phyloP scores from a whole-genome alignment of 2,329 filamentous ascomycete species.

The Ophiostoma angusticollis region DNA sequence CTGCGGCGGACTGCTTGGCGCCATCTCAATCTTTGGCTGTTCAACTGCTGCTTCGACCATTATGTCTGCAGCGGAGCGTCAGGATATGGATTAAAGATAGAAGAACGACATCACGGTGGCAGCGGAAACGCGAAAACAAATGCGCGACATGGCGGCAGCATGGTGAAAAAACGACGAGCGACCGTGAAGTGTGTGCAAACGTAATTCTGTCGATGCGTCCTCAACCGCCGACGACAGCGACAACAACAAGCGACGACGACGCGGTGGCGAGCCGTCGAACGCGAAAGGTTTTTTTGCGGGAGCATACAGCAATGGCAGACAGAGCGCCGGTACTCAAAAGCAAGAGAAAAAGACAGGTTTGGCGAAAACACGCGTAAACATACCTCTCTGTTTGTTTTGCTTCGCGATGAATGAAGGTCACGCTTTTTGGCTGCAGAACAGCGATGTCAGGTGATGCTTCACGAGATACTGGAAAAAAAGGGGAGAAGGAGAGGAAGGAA shows the following conservation, averaged over 20 bases:
- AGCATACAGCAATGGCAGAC: neutral
- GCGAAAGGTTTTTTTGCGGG: no score
- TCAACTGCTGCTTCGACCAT: conserved; percentile 36
- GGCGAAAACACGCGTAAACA: conserved; percentile 5
- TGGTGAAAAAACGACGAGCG: no score
- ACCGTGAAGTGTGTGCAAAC: no score
- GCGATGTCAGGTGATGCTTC: conserved; percentile 18
- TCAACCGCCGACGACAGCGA: no score
- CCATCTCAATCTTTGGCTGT: conserved; percentile 37
- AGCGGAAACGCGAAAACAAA: no score
- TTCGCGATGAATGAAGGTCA: conserved; percentile 7
- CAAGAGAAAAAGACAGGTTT: neutral
- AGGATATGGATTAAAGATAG: no score
- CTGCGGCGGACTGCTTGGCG: conserved; percentile 31
- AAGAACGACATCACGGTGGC: no score
- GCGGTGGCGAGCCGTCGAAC: no score
- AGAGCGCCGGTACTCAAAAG: no score
- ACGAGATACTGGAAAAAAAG: conserved; percentile 11
- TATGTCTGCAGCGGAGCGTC: neutral
- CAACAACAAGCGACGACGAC: neutral
- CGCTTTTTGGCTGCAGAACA: conserved; percentile 14
- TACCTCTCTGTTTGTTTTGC: conserved; percentile 12
- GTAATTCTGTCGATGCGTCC: no score
- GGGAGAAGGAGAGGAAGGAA: conserved; percentile 1
- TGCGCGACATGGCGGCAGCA: no score